These are phyloP conservation scores for Monosporascus ibericus DNA, from an alignment of 2,329 filamentous ascomycete species.

Conservation along the genomic window DNA sequence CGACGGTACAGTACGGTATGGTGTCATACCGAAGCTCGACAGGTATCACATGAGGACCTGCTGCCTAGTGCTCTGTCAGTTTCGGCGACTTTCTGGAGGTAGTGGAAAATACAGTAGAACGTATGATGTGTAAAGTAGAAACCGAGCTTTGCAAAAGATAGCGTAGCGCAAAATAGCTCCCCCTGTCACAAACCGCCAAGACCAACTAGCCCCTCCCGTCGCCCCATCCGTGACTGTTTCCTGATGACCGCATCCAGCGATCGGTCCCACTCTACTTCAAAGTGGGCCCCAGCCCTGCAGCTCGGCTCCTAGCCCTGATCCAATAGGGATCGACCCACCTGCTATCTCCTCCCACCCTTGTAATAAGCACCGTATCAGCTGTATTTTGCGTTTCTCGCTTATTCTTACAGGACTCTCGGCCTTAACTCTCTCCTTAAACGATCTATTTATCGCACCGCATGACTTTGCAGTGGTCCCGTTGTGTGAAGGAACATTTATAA, in stretches of 20 bases:
- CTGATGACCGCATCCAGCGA: not conserved
- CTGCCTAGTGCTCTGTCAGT: not conserved
- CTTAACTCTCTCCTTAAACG: no score
- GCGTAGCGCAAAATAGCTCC: not conserved
- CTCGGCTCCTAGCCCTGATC: not conserved
- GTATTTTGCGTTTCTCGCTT: no score
- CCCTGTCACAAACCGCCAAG: not conserved
- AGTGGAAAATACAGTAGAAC: not conserved
- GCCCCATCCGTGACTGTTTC: not conserved
- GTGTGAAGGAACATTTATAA: no score
- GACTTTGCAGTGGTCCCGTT: no score
- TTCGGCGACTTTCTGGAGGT: not conserved
- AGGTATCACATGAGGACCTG: no score
- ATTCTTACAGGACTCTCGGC: no score
- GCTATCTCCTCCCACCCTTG: not conserved
- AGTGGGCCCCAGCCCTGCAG: not conserved
- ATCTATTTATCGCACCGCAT: no score
- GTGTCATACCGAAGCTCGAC: no score
- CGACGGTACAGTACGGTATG: no score
- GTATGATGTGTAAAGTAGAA: not conserved
- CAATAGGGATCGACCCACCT: not conserved
- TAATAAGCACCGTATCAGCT: not conserved
- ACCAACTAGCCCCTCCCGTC: not conserved
- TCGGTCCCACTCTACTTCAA: no score
- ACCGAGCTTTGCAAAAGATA: not conserved